A percentile compares a stretch with the other conserved stretches of the same genome.
phyloP scores from a whole-genome alignment of 805 yeast species.

The Ogataea ganodermae region DNA sequence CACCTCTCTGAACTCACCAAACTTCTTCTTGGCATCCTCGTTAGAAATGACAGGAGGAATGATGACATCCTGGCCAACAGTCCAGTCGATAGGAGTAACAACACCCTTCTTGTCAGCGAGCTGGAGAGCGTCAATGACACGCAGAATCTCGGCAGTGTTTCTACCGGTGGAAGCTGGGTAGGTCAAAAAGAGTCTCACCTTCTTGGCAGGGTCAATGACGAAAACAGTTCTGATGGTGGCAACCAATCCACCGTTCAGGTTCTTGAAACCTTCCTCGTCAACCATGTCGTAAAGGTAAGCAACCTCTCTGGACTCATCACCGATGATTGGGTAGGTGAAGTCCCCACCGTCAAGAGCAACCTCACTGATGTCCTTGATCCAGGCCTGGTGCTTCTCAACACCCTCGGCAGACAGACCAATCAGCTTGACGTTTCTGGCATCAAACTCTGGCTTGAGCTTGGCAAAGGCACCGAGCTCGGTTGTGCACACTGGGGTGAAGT shows the following conservation, averaged over 20 bases:
- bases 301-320: slow-evolving; percentile 82
- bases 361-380: slow-evolving; percentile 93
- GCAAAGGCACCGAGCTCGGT: slow-evolving; percentile 96
- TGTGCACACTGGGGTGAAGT: slow-evolving; percentile 95
- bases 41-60: slow-evolving; percentile 85
- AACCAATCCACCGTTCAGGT: slow-evolving; percentile 69
- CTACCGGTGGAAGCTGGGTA: slow-evolving; percentile 96
- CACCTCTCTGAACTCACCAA: slow-evolving; percentile 81
- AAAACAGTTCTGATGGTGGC: slow-evolving; percentile 92
- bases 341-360: slow-evolving; percentile 65
- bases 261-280: slow-evolving; percentile 80
- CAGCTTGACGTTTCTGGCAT: slow-evolving; percentile 80
- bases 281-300: slow-evolving; percentile 86
- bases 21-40: slow-evolving; percentile 76
- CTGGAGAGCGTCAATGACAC: slow-evolving; percentile 88
- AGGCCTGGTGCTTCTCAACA: slow-evolving; percentile 73
- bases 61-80: slow-evolving; percentile 85
- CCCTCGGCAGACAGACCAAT: slow-evolving; percentile 89
- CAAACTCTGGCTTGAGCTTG: slow-evolving; percentile 83
- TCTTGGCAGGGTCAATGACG: slow-evolving; percentile 87
- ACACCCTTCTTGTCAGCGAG: slow-evolving; percentile 79
- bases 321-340: slow-evolving; percentile 87
- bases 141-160: slow-evolving; percentile 88
- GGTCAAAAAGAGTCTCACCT: slow-evolving; percentile 79
- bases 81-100: slow-evolving; percentile 93